Conservation (phyloP, 495 filamentous ascomycete species). For the Penicillium lividum region DNA sequence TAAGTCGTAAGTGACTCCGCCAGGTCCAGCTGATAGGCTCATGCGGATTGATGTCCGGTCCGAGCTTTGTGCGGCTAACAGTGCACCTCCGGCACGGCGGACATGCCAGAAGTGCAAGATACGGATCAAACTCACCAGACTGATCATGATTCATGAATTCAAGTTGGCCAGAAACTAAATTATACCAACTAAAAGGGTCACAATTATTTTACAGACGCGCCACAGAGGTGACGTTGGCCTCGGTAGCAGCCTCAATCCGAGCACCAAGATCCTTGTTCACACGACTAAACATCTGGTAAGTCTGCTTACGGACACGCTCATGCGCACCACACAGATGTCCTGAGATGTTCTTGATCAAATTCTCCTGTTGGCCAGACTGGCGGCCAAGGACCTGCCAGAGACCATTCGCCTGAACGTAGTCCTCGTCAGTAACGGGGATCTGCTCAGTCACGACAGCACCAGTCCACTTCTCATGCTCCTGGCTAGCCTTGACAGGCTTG, state of each 20-base stretch:
- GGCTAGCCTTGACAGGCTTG: slow-evolving; percentile 57
- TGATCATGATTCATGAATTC: background rate
- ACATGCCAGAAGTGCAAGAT: background rate
- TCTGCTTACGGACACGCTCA: slow-evolving; percentile 54
- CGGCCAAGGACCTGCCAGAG: slow-evolving; percentile 68
- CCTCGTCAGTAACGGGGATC: slow-evolving; percentile 52
- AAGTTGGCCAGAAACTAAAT: background rate
- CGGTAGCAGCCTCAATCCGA: slow-evolving; percentile 46
- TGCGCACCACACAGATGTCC: slow-evolving; percentile 52
- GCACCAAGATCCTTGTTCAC: slow-evolving; percentile 47
- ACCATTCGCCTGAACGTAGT: slow-evolving; percentile 64
- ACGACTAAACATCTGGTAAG: slow-evolving; percentile 53
- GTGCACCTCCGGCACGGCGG: slow-evolving; percentile 33
- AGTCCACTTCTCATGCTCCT: slow-evolving; percentile 65
- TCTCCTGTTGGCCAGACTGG: slow-evolving; percentile 63
- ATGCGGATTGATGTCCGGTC: slow-evolving; percentile 29
- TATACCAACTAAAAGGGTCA: background rate
- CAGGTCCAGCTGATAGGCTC: slow-evolving; percentile 37
- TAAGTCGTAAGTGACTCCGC: slow-evolving; percentile 29
- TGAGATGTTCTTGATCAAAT: slow-evolving; percentile 64
- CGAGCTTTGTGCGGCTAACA: slow-evolving; percentile 31
- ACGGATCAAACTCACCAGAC: background rate
- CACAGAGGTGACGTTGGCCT: slow-evolving; percentile 31
- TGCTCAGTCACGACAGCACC: slow-evolving; percentile 49
- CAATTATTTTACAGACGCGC: slow-evolving; percentile 31